Evolutionary conservation across 306 rosid genomes (phyloP), one percentile per base, ranked within the genome.

Genomic region (Cucurbita maxima): DNA sequence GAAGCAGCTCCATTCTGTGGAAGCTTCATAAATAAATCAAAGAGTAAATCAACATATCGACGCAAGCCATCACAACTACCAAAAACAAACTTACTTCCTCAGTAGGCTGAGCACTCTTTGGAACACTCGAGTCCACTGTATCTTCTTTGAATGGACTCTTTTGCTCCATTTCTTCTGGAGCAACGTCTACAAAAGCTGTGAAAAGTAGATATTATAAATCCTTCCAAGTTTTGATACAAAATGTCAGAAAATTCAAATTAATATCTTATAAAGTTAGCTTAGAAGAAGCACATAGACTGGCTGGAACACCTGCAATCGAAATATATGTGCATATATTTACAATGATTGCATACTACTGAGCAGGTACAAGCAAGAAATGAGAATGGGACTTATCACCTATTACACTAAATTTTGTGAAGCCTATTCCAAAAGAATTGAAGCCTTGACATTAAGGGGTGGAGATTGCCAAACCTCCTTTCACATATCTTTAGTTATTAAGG

Each of bases 161-260:
- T 74, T 76, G 84, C 70, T 60, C 81, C 25, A 88, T 84, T 85
- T 89, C 99, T 75, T 88, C 97, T 0, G 96, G 97, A 77, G 90
- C 84, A 76, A 95, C 91, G 79, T 95, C 99, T 77, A 89, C 97
- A 84, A 95, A 95, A 82, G 89, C 99, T 95, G 89, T 59, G 59
- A 69, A 74, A 38, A 58, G 78, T 50, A 61, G 14, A 61, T 61
- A 61, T 7, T 38, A 61, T 38, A 38, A 61, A 37, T 61, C 69
- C 3, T 9, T 37, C 12, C 5, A 25, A 61, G 48, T 16, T n/a
- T 38, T 61, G 69, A 38, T 4, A 16, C 13, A 25, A 61, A 37
- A 61, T 37, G 25, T 16, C 45, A 16, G 15, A 59, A 58, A 7
- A 30, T 30, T 56, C 14, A 20, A 22, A 56, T 56, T 20, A 56